These are phyloP conservation scores for Didymella lethalis DNA, from an alignment of 2,329 filamentous ascomycete species.

Conservation along the genomic window DNA sequence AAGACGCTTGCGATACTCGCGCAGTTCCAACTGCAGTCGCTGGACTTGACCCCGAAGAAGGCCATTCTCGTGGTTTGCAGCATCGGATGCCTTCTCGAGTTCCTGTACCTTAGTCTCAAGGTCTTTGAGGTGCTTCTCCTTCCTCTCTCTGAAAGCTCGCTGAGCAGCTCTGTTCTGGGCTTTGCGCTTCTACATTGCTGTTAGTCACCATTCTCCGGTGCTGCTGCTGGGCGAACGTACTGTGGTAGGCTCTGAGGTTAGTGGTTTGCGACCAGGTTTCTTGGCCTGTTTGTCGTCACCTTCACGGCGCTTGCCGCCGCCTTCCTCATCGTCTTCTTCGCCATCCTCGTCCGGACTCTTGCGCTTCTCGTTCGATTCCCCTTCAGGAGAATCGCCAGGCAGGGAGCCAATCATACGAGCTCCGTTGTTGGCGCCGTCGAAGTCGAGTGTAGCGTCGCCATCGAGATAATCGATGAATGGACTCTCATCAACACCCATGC, in stretches of 20 bases:
- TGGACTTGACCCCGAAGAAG: constrained; percentile 87
- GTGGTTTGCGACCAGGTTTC: constrained; percentile 94
- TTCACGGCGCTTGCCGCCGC: constrained; percentile 78
- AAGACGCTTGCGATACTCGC: constrained; percentile 88
- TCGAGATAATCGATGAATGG: constrained; percentile 87
- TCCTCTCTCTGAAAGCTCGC: constrained; percentile 67
- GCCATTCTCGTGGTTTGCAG: constrained; percentile 84
- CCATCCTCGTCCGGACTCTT: constrained; percentile 73
- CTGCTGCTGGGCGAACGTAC: constrained; percentile 66
- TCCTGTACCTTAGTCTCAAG: constrained; percentile 73
- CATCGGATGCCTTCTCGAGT: constrained; percentile 81
- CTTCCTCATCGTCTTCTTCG: constrained; percentile 68
- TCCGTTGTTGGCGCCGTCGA: constrained; percentile 67
- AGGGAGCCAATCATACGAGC: constrained; percentile 77
- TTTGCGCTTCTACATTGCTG: constrained; percentile 78
- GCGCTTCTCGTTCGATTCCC: constrained; percentile 65
- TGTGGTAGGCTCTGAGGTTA: constrained; percentile 94
- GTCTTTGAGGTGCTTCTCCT: constrained; percentile 71
- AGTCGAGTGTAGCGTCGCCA: constrained; percentile 76
- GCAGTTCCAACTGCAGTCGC: constrained; percentile 81
- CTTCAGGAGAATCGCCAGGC: constrained; percentile 65
- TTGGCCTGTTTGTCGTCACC: constrained; percentile 86
- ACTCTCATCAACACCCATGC: constrained; percentile 68
- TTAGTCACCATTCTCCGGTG: constrained; percentile 31
- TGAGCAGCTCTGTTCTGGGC: constrained; percentile 73